Conservation (phyloP, 2,329 filamentous ascomycete genomes). For the Colletotrichum spaethianum region DNA sequence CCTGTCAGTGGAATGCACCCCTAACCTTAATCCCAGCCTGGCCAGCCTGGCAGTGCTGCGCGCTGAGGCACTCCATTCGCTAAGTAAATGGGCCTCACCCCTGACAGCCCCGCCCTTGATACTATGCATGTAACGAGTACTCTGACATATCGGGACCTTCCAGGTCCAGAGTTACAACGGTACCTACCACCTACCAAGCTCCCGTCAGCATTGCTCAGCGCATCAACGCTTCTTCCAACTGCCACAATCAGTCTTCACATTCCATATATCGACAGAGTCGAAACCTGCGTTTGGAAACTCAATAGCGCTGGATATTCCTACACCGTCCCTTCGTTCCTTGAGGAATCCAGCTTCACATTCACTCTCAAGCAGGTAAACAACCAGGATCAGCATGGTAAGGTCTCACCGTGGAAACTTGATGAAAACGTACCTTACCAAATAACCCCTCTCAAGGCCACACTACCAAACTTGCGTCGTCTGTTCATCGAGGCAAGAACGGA, state of each 20-base stretch:
- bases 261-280: background rate
- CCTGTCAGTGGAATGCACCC: slow-evolving; percentile 33
- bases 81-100: slow-evolving; percentile 29
- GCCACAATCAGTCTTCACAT: background rate
- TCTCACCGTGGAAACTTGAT: background rate
- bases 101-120: background rate
- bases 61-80: slow-evolving; percentile 22
- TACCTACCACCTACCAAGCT: background rate
- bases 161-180: background rate
- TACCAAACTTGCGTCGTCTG: slow-evolving; percentile 94
- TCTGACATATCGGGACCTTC: background rate
- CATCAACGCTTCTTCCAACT: background rate
- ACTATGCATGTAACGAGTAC: slow-evolving; percentile 30
- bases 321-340: background rate
- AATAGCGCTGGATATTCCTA: no score
- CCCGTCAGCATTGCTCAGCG: background rate
- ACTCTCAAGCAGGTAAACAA: background rate
- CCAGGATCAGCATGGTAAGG: slow-evolving; percentile 33
- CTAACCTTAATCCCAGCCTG: slow-evolving; percentile 40
- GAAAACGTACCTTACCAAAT: slow-evolving; percentile 21
- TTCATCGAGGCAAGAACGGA: slow-evolving; percentile 96
- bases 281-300: background rate
- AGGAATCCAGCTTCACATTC: no score
- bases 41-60: slow-evolving; percentile 34
- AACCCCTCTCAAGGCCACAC: slow-evolving; percentile 71